Conservation (phyloP, 257 asterid species). For the Catharanthus roseus region DNA sequence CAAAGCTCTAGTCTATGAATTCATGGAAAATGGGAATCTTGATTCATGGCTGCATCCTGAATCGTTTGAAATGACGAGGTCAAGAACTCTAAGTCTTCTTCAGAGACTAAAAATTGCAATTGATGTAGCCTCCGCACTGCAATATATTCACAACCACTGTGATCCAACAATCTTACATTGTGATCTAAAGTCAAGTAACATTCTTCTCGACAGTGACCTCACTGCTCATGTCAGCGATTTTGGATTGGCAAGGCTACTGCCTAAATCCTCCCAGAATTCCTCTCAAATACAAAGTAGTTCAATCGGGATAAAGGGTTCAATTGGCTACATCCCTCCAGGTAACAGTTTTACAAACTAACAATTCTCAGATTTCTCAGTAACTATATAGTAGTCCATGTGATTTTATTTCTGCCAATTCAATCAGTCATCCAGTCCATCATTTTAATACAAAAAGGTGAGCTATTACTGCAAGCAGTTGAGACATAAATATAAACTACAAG, state of each 20-base stretch:
- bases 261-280: background rate
- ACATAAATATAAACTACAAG: background rate
- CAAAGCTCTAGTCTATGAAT: too few species aligned
- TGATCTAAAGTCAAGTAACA: constrained; percentile 29
- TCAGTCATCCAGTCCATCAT: background rate
- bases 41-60: constrained; percentile 14
- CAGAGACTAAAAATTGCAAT: constrained; percentile 17
- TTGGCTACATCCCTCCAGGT: constrained; percentile 18
- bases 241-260: constrained; percentile 16
- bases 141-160: constrained; percentile 23
- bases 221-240: constrained; percentile 25
- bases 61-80: background rate
- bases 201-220: too few species aligned
- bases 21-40: constrained; percentile 17
- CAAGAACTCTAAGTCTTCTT: background rate
- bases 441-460: background rate
- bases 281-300: constrained; percentile 6
- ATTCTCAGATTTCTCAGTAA: background rate
- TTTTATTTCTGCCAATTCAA: background rate
- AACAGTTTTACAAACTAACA: background rate
- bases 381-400: too few species aligned
- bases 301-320: background rate
- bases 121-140: constrained; percentile 18
- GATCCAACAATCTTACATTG: constrained; percentile 16
- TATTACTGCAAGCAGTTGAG: too few species aligned